Conservation (phyloP, 1,284 basidiomycete genomes). For the Phaffia rhodozyma region DNA sequence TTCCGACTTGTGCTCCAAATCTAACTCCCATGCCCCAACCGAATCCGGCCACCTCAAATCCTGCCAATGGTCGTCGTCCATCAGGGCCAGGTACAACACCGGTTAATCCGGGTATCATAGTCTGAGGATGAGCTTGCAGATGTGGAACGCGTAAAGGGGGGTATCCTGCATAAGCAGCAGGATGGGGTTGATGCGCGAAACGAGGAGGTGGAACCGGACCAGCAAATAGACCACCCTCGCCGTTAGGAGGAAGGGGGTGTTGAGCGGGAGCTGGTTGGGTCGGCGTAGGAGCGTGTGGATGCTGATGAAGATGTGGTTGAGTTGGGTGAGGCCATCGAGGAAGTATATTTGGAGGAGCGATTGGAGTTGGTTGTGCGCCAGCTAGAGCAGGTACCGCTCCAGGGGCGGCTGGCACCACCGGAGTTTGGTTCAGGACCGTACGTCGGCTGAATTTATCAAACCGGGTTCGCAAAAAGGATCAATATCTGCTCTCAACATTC, state of each 20-base stretch:
- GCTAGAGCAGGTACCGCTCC: conserved; percentile 38
- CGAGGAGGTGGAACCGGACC: neutral
- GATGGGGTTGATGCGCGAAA: neutral
- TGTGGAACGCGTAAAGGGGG: neutral
- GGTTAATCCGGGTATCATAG: neutral
- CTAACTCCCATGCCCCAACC: too few species aligned
- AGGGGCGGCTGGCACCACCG: conserved; percentile 41
- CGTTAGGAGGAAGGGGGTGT: conserved; percentile 5
- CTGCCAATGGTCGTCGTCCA: neutral
- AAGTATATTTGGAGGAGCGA: conserved; percentile 1
- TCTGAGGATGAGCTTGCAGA: neutral
- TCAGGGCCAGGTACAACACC: neutral
- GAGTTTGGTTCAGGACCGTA: conserved; percentile 52
- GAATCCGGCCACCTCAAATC: neutral
- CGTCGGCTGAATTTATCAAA: conserved; percentile 49
- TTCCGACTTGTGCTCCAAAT: too few species aligned
- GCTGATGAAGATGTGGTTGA: conserved; percentile 11
- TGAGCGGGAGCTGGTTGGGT: conserved; percentile 38
- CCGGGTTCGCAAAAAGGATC: conserved; percentile 7
- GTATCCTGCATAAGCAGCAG: neutral
- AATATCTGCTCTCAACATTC: conserved; percentile 16
- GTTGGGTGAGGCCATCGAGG: neutral
- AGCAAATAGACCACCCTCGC: neutral
- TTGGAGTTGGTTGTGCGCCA: conserved; percentile 19
- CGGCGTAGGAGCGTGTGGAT: conserved; percentile 40